Evolutionary conservation across 1,284 basidiomycete genomes (phyloP), one percentile per base, ranked within the genome.

Genomic region (Boletus smithii): DNA sequence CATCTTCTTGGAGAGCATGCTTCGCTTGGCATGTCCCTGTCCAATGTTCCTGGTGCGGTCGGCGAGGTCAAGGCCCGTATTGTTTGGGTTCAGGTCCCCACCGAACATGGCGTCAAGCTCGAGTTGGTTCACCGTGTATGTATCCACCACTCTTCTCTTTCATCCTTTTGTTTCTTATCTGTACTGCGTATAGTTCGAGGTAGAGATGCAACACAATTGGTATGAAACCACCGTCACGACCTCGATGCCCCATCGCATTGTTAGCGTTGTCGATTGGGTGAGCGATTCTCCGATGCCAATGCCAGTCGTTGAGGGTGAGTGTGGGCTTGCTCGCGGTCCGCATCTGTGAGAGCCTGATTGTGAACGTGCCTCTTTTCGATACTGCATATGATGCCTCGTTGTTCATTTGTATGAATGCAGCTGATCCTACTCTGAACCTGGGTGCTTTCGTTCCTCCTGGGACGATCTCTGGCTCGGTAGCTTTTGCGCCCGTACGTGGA

Each of bases 191-290:
- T 51, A 86, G 82, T 85, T 88, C 53, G 85, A 88, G 60, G 85
- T 89, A n/a, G 87, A 90, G 73, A 87, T 91, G 88, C 63, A 82
- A 60, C 82, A 91, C 67, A 91, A 89, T 67, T 90, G 87, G 87
- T 91, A 91, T 48, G 86, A 91, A 62, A 76, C 85, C 3, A 73
- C 84, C 5, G 79, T 91, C 26, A 81, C 85, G 4, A 76, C 78
- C 0, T 63, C 70, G 27, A 65, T 74, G 9, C 85, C 87, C 10
- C 81, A 88, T 61, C 75, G 79, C 54, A 85, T 90, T 58, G 70
- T 90, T 57, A 85, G 83, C 20, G 88, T 89, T 33, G 83, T 88
- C 46, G 88, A 91, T 61, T 91, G 88, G 88, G 87, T 85, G 0
- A 86, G 85, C 13, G 88, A 91, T 62, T 77, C 77, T 9, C 78